phyloP scores from a whole-genome alignment of 2,329 filamentous ascomycete species.

The Albophoma yamanashiensis region DNA sequence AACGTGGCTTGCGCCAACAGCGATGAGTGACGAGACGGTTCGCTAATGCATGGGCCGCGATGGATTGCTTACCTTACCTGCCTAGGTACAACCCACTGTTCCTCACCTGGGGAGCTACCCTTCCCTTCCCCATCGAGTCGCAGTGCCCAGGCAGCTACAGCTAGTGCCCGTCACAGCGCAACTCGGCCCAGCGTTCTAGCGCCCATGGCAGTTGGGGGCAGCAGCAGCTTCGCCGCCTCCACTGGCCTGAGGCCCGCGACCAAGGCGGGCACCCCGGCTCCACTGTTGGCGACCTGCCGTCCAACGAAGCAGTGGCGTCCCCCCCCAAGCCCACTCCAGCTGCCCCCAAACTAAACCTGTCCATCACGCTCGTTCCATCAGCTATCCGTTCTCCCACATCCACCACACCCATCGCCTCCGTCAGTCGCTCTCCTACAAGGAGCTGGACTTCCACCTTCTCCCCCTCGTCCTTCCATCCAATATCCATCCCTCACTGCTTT shows the following conservation, averaged over 20 bases:
- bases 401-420: not conserved
- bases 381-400: constrained; percentile 15
- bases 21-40: not conserved
- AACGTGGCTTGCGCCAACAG: not conserved
- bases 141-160: too few species aligned
- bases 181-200: not conserved
- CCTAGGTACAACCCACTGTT: too few species aligned
- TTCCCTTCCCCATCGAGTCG: too few species aligned
- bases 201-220: not conserved
- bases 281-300: not conserved
- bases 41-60: not conserved
- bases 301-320: not conserved
- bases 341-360: constrained; percentile 1
- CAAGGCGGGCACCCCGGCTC: not conserved
- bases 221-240: not conserved
- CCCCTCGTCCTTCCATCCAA: constrained; percentile 25
- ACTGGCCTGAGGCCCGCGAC: not conserved
- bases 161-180: too few species aligned
- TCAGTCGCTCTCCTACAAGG: constrained; percentile 13
- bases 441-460: constrained; percentile 19
- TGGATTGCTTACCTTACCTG: not conserved
- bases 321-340: constrained; percentile 2
- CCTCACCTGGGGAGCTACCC: too few species aligned
- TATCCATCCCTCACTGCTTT: constrained; percentile 26
- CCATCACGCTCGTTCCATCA: constrained; percentile 5